Base-by-base conservation (phyloP, 805 yeast genomes). In the Millerozyma acaciae region DNA sequence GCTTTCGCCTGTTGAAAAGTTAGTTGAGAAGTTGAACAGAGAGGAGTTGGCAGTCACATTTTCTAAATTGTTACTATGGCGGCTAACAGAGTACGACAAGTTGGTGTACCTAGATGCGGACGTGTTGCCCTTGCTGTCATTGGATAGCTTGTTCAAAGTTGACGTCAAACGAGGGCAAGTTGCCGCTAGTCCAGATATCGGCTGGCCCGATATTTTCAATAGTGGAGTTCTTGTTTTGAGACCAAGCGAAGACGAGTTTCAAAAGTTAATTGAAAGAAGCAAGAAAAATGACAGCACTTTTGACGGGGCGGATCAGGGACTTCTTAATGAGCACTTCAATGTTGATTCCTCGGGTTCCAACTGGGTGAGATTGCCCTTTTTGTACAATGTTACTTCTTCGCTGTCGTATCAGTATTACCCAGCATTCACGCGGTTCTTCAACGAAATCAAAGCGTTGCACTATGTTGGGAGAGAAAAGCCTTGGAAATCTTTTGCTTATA, bases 281-380 rank as follows among this genome's bases (percentile, higher is more conserved):
- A 39, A 40, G 16, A n/a, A n/a, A n/a, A 40, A 36, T 19, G 44
- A 47, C 21, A 44, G 53, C 2, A 57, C 70, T 4, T 84, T 86
- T 46, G 97, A 88, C 57, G 95, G 95, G 26, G 90, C 95, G 2
- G 97, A 88, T 57, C 97, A 88, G 57, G 97, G 97, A 8, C 65
- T 88, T 22, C 64, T 88, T 41, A 88, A 88, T 55, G 84, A 84
- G 50, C 81, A 73, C 48, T 86, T 84, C 53, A 70, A 67, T 37
- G 21, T 19, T 17, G 23, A 20, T 4, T 15, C 24, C 8, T 6
- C 21, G 9, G 16, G 40, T 6, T 43, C 62, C 21, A 55, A 59
- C 34, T 89, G 97, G 96, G 55, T 67, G 20, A 70, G 76, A 29
- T 60, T 93, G 30, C 89, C 97, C 2, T 90, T 89, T 48, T 46